Evolutionary conservation across 2,329 filamentous ascomycete genomes (phyloP).

Genomic region (Penicillium sp.): DNA sequence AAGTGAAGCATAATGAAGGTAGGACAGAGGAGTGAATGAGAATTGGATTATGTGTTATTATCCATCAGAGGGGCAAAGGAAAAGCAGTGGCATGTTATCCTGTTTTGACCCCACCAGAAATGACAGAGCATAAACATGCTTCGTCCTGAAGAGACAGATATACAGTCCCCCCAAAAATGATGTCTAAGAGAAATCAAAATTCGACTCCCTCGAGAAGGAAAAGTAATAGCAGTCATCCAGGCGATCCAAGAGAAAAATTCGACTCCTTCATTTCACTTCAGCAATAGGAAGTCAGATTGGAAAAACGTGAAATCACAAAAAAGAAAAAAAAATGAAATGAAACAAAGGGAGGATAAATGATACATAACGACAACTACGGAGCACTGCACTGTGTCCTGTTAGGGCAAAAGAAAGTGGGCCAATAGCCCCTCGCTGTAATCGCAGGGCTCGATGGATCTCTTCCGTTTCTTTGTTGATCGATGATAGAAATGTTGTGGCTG

Average conservation of each 20-base stretch:
- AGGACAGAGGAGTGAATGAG: not conserved
- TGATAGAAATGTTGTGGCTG: conserved; percentile 27
- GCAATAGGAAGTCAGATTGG: conserved; percentile 2
- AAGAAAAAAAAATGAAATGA: conserved; percentile 10
- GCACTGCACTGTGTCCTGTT: not conserved
- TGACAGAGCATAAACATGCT: conserved; percentile 2
- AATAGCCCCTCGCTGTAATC: conserved; percentile 22
- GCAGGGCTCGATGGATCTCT: conserved; percentile 7
- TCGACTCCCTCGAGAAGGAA: not conserved
- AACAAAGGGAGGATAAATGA: conserved; percentile 7
- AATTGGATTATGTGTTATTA: not conserved
- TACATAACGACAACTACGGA: conserved; percentile 11
- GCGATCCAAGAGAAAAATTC: not conserved
- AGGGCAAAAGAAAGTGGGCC: conserved; percentile 19
- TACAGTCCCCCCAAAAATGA: not conserved
- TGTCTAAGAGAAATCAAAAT: not conserved
- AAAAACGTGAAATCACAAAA: conserved; percentile 1
- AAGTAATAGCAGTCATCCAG: not conserved
- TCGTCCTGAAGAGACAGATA: not conserved
- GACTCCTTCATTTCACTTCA: not conserved
- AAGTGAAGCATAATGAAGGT: not conserved
- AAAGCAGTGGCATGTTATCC: not conserved
- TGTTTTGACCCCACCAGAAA: not conserved
- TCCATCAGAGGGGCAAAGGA: conserved; percentile 5
- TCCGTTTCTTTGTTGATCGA: conserved; percentile 21